These are phyloP conservation scores for Pichia sp. DNA, from an alignment of 1,139 yeast species.

Conservation along the genomic window DNA sequence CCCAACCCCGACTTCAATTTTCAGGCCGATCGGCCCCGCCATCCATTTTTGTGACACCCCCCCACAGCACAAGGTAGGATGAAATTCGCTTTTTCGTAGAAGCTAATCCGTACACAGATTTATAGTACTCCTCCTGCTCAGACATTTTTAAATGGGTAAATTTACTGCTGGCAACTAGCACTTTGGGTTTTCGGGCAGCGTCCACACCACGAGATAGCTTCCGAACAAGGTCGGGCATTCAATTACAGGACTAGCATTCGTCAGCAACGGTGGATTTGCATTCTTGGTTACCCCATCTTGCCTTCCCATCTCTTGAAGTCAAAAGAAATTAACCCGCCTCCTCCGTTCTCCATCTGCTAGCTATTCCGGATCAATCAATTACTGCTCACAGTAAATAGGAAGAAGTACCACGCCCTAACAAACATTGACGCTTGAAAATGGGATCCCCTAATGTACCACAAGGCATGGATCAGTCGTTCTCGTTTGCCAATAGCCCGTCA, in stretches of 20 bases:
- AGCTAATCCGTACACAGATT: neutral
- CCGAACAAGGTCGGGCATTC: neutral
- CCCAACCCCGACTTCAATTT: too few species aligned
- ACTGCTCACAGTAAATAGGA: too few species aligned
- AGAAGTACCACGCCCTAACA: too few species aligned
- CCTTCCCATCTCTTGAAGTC: neutral
- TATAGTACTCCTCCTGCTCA: neutral
- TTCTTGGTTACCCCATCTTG: neutral
- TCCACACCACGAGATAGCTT: neutral
- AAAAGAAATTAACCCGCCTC: neutral
- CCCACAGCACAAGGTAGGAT: too few species aligned
- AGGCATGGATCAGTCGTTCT: slow-evolving; percentile 2
- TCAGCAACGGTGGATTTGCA: neutral
- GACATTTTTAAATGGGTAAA: neutral
- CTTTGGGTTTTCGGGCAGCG: neutral
- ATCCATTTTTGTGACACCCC: too few species aligned
- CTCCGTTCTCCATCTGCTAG: neutral
- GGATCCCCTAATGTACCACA: neutral
- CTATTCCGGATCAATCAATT: neutral
- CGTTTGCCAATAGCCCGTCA: slow-evolving; percentile 5
- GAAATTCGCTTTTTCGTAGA: neutral
- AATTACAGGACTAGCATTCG: neutral
- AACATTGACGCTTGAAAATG: neutral
- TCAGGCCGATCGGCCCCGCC: too few species aligned
- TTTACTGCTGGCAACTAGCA: neutral